Evolutionary conservation across 2,329 filamentous ascomycete species (phyloP), one percentile per base, ranked within the genome.

Genomic region (Parascedosporium putredinis): DNA sequence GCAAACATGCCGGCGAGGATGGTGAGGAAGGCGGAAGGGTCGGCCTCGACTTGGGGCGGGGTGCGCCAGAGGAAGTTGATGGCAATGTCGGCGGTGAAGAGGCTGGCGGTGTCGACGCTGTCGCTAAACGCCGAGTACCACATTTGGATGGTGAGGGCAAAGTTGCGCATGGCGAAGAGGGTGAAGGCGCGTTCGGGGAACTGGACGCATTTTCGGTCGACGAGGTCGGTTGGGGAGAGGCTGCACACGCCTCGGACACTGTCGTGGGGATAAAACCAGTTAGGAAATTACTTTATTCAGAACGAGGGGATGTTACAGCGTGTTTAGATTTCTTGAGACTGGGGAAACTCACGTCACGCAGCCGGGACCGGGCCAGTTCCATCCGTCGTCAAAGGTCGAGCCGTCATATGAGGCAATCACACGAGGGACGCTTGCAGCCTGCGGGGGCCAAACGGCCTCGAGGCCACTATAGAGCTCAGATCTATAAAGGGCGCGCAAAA

Each of bases 91-190:
- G n/a, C 46, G 2, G 34, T 47, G 25, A 29, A 46, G 2, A 47
- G 23, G 3, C 6, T 18, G 45, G 34, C 24, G 5, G 33, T 23
- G 36, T 34, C 18, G 45, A 47, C n/a, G 16, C 45, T n/a, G 40
- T 45, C n/a, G 4, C 8, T 33, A 3, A 50, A 6, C 1, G 4
- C 5, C 4, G n/a, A n/a, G 20, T 45, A 24, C 38, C 29, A 50
- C 4, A 12, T 6, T 36, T 51, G 50, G 4, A 51, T 12, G 45
- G 25, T 44, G 4, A 42, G 18, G n/a, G 36, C 50, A n/a, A 43
- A 25, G 36, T 51, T 51, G 25, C 38, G 50, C 45, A 48, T 48
- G 36, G 34, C 14, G 34, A 33, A 51, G 45, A 51, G 50, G 24
- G 45, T n/a, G 27, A 51, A 51, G 8, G 50, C 34, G 18, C 45